phyloP scores from a whole-genome alignment of 1,139 yeast genomes.

The Meyerozyma guilliermondii region DNA sequence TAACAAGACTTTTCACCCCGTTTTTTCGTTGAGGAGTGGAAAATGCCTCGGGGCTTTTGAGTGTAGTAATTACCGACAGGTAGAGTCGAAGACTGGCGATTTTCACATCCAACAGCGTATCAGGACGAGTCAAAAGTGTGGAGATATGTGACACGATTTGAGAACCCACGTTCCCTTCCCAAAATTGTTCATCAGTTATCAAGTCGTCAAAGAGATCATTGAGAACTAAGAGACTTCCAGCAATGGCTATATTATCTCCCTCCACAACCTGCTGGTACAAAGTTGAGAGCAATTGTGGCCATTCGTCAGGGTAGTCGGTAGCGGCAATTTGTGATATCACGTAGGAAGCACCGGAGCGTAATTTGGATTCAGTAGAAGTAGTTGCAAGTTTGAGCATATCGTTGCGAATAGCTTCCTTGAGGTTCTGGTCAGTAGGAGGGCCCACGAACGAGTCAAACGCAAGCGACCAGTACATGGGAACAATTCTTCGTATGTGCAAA shows the following conservation, averaged over 20 bases:
- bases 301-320: slow-evolving; percentile 91
- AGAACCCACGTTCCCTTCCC: slow-evolving; percentile 63
- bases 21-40: slow-evolving; percentile 25
- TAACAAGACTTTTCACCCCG: slow-evolving; percentile 26
- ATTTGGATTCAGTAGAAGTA: slow-evolving; percentile 49
- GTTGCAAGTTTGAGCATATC: slow-evolving; percentile 50
- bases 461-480: slow-evolving; percentile 78
- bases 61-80: slow-evolving; percentile 46
- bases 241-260: slow-evolving; percentile 27
- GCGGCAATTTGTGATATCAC: slow-evolving; percentile 82
- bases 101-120: slow-evolving; percentile 34
- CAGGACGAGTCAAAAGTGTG: slow-evolving; percentile 28
- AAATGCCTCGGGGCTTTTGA: slow-evolving; percentile 50
- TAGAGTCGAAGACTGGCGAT: slow-evolving; percentile 48
- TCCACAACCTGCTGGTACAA: slow-evolving; percentile 39
- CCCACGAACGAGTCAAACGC: slow-evolving; percentile 77
- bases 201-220: slow-evolving; percentile 82
- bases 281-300: slow-evolving; percentile 67
- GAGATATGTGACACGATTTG: slow-evolving; percentile 47
- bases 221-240: slow-evolving; percentile 69
- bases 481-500: slow-evolving; percentile 61
- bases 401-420: slow-evolving; percentile 47
- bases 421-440: slow-evolving; percentile 51
- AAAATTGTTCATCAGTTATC: slow-evolving; percentile 81
- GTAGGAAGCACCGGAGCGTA: slow-evolving; percentile 65